phyloP scores from a whole-genome alignment of 768 basidiomycete species.

The Crucibulum laeve region DNA sequence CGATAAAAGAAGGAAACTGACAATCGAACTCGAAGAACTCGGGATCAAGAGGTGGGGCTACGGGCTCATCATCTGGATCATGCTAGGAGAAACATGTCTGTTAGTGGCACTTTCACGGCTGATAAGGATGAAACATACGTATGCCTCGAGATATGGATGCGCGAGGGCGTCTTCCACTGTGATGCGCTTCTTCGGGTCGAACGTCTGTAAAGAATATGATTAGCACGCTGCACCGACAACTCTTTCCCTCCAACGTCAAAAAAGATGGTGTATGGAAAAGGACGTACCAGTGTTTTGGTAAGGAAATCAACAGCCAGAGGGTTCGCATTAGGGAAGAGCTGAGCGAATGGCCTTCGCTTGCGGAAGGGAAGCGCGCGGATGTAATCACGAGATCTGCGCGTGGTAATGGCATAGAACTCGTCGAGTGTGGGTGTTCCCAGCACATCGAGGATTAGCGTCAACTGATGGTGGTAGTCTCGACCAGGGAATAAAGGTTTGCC shows the following conservation, averaged over 20 bases:
- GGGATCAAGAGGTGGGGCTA: constrained; percentile 90
- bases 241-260: constrained; percentile 1
- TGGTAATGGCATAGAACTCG: constrained; percentile 96
- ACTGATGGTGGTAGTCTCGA: constrained; percentile 93
- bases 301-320: constrained; percentile 65
- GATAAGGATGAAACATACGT: constrained; percentile 44
- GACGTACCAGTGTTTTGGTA: constrained; percentile 73
- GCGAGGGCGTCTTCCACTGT: constrained; percentile 91
- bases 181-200: constrained; percentile 96
- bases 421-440: constrained; percentile 96
- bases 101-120: background rate
- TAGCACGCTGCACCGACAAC: no score
- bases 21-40: constrained; percentile 98
- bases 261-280: constrained; percentile 1
- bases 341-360: constrained; percentile 77
- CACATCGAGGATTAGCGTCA: constrained; percentile 93
- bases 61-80: constrained; percentile 95
- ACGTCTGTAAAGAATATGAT: constrained; percentile 52
- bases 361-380: constrained; percentile 93
- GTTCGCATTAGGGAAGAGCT: constrained; percentile 88
- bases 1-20: constrained; percentile 31
- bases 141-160: constrained; percentile 94
- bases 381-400: constrained; percentile 88
- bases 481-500: constrained; percentile 97
- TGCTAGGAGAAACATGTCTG: constrained; percentile 43